phyloP scores from a whole-genome alignment of 441 rosid species.

The Cnidoscolus chayamansa region DNA sequence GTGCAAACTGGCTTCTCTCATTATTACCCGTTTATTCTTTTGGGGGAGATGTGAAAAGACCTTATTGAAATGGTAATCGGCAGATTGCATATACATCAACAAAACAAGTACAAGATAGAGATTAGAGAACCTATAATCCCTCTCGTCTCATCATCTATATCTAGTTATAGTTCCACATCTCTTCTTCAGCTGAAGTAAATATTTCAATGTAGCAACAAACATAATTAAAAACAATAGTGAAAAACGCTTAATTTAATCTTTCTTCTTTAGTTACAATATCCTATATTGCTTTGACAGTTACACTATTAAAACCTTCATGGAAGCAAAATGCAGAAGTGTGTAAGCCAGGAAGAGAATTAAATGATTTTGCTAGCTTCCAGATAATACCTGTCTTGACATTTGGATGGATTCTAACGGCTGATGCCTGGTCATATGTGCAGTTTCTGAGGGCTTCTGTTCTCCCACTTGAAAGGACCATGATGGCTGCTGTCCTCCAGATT shows the following conservation, averaged over 20 bases:
- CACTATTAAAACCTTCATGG: too few species aligned
- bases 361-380: not conserved
- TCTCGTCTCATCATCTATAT: not conserved
- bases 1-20: not conserved
- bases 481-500: conserved; percentile 26
- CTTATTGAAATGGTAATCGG: not conserved
- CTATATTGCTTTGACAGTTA: not conserved
- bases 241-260: too few species aligned
- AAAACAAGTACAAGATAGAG: not conserved
- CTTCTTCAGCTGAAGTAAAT: not conserved
- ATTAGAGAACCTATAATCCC: too few species aligned
- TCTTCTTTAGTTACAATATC: not conserved
- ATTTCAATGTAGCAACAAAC: not conserved
- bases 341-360: not conserved
- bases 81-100: not conserved
- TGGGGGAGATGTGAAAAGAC: not conserved
- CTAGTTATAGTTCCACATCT: not conserved
- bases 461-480: conserved; percentile 28
- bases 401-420: not conserved
- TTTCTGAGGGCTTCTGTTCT: conserved; percentile 26
- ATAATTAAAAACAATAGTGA: too few species aligned
- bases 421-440: not conserved
- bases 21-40: not conserved
- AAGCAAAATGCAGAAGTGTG: too few species aligned
- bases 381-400: conserved; percentile 14